Percentiles rank a stretch among this genome's conserved stretches.
Conservation (phyloP, 2,329 filamentous ascomycete species). For the Sclerotinia minor region DNA sequence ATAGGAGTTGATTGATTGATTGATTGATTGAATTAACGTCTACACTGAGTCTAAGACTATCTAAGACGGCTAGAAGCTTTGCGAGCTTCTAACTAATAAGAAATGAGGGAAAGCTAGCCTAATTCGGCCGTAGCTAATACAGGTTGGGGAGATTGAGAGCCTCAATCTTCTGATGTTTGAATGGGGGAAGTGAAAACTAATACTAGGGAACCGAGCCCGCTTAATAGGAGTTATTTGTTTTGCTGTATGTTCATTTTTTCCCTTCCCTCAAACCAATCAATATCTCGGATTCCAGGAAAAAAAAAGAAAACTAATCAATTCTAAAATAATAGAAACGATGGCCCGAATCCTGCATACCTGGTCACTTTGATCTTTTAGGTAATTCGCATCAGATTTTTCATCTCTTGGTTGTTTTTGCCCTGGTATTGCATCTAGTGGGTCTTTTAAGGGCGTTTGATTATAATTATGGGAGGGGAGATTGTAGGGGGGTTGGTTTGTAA, state of each 20-base stretch:
- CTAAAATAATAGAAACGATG: conserved; percentile 25
- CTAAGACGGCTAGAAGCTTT: no score
- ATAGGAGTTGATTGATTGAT: no score
- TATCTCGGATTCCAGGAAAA: not conserved
- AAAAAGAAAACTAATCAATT: not conserved
- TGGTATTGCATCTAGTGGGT: conserved; percentile 27
- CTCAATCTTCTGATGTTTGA: no score
- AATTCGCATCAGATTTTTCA: conserved; percentile 37
- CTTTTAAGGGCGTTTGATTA: conserved; percentile 23
- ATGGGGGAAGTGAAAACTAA: no score
- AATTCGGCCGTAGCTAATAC: no score
- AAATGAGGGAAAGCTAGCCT: no score
- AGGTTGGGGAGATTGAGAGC: no score
- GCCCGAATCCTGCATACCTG: conserved; percentile 31
- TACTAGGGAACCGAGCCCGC: no score
- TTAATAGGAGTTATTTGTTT: conserved; percentile 27
- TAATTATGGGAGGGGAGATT: conserved; percentile 20
- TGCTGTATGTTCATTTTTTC: conserved; percentile 19
- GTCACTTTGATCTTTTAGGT: conserved; percentile 34
- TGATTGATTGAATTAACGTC: no score
- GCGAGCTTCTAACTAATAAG: no score
- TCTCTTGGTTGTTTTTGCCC: conserved; percentile 26
- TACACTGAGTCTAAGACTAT: no score
- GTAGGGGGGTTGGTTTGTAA: not conserved
- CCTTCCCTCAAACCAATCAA: not conserved